Base-by-base conservation (phyloP, 495 filamentous ascomycete species). In the Penicillium steckii region DNA sequence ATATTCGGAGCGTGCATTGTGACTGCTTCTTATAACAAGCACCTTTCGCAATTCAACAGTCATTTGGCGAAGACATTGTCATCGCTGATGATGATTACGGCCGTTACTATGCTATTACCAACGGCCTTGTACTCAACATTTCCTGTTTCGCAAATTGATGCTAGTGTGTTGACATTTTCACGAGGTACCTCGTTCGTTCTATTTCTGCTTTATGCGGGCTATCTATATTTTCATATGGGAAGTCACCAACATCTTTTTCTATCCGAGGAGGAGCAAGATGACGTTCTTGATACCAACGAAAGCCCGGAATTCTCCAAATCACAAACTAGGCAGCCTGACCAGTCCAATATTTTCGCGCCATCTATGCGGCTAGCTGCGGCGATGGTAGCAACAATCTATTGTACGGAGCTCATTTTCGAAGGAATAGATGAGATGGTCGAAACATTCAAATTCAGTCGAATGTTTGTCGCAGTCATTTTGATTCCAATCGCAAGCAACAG, bases 141-240 rank as follows among this genome's bases (percentile, higher is more conserved):
- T 15, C 44, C 49, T 13, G 35, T 51, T 21, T 48, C 53, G 7
- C 33, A 51, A 15, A 57, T 60, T 13, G 69, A 85, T 29, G 59
- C 72, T 6, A 85, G 84, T 55, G 85, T 64, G 17, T 27, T 61
- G 13, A 29, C 40, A 4, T 47, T 68, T 26, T 61, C 60, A 4
- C 57, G 46, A 15, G 65, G 60, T n/a, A 61, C 59, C 12, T 53
- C 65, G 17, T 42, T 66, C 8, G 77, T 90, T 19, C 70, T 90
- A 3, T 72, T 91, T 5, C 37, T 87, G 24, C 78, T 90, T 4
- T 91, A 91, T 61, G 63, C 80, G 35, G 70, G 87, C 2, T 91
- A 89, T 59, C 77, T 91, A 35, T 56, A 87, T 17, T 91, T 69
- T 55, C 51, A 60, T 48, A 42, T 72, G 35, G 55, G 49, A 48